A percentile compares a stretch with the other conserved stretches of the same genome.
phyloP scores from a whole-genome alignment of 2,329 filamentous ascomycete genomes.

The Penicillium sp. region DNA sequence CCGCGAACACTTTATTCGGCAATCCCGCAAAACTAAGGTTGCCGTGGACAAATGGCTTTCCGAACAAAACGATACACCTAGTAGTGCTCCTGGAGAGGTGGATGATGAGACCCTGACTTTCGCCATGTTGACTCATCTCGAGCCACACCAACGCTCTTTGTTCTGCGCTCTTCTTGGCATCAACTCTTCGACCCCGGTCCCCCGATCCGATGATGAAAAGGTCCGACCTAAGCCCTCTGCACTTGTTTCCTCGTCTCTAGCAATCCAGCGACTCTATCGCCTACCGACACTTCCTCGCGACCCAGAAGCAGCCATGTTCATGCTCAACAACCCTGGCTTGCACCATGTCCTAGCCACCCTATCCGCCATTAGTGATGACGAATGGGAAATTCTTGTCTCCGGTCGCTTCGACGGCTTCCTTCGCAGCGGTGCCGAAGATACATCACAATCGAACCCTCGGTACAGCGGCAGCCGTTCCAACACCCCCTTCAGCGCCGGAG shows the following conservation, averaged over 20 bases:
- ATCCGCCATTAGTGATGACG: slow-evolving; percentile 82
- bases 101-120: slow-evolving; percentile 94
- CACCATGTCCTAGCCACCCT: slow-evolving; percentile 87
- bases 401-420: slow-evolving; percentile 95
- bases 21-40: slow-evolving; percentile 89
- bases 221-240: slow-evolving; percentile 69
- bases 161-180: slow-evolving; percentile 79
- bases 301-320: slow-evolving; percentile 80
- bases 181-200: slow-evolving; percentile 59
- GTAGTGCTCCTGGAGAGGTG: slow-evolving; percentile 79
- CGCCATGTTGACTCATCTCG: slow-evolving; percentile 86
- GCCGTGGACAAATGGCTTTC: slow-evolving; percentile 89
- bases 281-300: slow-evolving; percentile 73
- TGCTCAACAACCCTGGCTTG: slow-evolving; percentile 76
- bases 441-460: slow-evolving; percentile 28
- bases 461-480: slow-evolving; percentile 42
- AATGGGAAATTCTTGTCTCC: slow-evolving; percentile 94
- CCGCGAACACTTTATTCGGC: slow-evolving; percentile 84
- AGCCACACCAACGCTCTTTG: slow-evolving; percentile 70
- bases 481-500: slow-evolving; percentile 33
- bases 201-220: slow-evolving; percentile 60
- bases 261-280: slow-evolving; percentile 83
- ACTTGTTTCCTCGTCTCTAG: slow-evolving; percentile 71
- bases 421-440: slow-evolving; percentile 81
- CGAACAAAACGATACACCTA: slow-evolving; percentile 71